phyloP scores from a whole-genome alignment of 1,139 yeast genomes.

The Pichia sp. region DNA sequence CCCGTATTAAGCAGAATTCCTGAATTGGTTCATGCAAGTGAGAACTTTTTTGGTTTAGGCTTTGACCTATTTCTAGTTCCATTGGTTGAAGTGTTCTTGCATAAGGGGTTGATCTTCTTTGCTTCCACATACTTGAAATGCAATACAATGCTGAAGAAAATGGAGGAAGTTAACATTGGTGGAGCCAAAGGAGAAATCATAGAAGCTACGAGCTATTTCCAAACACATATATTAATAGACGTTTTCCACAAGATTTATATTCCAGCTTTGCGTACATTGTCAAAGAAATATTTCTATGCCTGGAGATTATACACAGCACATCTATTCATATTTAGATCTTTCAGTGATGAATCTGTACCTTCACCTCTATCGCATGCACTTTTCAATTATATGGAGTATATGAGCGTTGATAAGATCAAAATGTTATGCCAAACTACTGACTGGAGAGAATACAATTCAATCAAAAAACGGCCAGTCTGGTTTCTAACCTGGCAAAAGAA shows the following conservation, averaged over 20 bases:
- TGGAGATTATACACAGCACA: slow-evolving; percentile 47
- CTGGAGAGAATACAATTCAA: slow-evolving; percentile 1
- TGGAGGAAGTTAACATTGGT: background rate
- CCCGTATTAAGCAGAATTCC: slow-evolving; percentile 17
- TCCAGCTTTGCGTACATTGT: slow-evolving; percentile 12
- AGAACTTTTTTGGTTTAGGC: slow-evolving; percentile 22
- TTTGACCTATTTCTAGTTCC: slow-evolving; percentile 25
- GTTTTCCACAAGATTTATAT: slow-evolving; percentile 3
- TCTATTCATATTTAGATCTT: slow-evolving; percentile 32
- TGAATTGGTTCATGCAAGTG: slow-evolving; percentile 18
- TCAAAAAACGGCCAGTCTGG: slow-evolving; percentile 1
- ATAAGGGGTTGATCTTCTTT: slow-evolving; percentile 7
- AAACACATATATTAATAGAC: background rate
- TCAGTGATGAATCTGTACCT: slow-evolving; percentile 20
- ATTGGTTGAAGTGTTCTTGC: slow-evolving; percentile 20
- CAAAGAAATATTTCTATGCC: slow-evolving; percentile 46
- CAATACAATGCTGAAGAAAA: background rate
- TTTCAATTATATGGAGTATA: slow-evolving; percentile 15
- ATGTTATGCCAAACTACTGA: background rate
- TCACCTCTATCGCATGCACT: slow-evolving; percentile 1
- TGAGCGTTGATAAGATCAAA: slow-evolving; percentile 14
- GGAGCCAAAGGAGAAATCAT: background rate
- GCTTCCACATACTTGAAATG: slow-evolving; percentile 18
- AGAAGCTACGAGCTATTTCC: background rate
- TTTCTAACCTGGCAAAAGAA: slow-evolving; percentile 3